Percentiles rank a stretch among this genome's conserved stretches.
phyloP scores from a whole-genome alignment of 169 alveolate species.

The Eimeria acervulina region DNA sequence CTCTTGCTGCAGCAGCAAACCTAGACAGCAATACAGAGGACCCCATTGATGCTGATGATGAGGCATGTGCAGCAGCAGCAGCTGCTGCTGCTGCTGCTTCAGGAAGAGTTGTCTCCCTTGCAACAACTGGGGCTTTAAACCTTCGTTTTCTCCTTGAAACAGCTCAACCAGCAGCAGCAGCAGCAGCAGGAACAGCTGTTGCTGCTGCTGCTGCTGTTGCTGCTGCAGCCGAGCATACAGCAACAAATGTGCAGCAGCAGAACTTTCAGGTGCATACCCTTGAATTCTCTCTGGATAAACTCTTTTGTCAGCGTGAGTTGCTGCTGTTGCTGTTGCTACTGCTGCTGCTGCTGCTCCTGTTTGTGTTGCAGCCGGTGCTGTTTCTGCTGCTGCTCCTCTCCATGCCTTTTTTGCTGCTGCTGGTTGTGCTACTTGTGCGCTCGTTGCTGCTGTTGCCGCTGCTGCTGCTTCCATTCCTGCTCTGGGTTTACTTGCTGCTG shows the following conservation, averaged over 20 bases:
- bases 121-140: not conserved
- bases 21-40: not conserved
- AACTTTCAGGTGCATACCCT: not conserved
- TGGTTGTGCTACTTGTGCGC: not conserved
- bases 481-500: not conserved
- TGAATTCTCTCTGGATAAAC: not conserved
- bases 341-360: slow-evolving; percentile 17
- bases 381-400: not conserved
- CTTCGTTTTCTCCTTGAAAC: slow-evolving; percentile 22
- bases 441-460: not conserved
- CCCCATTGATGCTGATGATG: slow-evolving; percentile 5
- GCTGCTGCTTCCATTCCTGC: not conserved
- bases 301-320: slow-evolving; percentile 7
- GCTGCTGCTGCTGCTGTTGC: not conserved
- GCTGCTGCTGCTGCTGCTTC: too few species aligned
- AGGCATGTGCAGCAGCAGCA: too few species aligned
- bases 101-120: not conserved
- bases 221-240: not conserved
- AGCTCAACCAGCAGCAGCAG: not conserved
- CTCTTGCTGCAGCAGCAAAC: slow-evolving; percentile 4
- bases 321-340: slow-evolving; percentile 47
- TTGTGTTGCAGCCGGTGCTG: not conserved
- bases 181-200: slow-evolving; percentile 17
- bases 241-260: slow-evolving; percentile 2
- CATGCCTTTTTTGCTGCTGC: not conserved